These are phyloP conservation scores for Raphidocelis subcapitata DNA, from an alignment of 139 green algal species.

Conservation along the genomic window DNA sequence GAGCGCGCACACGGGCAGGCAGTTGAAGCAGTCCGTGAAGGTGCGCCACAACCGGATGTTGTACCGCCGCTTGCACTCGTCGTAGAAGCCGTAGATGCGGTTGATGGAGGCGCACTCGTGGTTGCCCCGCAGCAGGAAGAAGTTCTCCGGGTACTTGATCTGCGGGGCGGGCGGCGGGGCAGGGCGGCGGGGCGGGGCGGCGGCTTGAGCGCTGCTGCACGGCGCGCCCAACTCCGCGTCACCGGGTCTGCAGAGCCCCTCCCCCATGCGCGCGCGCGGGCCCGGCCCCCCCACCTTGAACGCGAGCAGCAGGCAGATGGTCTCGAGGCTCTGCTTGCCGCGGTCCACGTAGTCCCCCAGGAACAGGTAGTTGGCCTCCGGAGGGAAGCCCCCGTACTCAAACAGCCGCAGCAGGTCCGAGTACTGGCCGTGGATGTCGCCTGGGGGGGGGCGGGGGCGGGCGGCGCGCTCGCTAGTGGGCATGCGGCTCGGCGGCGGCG, in stretches of 20 bases:
- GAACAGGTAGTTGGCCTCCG: constrained; percentile 99
- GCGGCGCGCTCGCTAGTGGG: no score
- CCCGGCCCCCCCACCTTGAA: constrained; percentile 99
- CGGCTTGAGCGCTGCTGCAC: background rate
- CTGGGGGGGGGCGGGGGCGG: constrained; percentile 37
- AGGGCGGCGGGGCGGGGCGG: background rate
- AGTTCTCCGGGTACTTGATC: constrained; percentile 99
- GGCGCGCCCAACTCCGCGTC: background rate
- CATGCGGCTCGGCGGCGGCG: background rate
- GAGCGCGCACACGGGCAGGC: constrained; percentile 94
- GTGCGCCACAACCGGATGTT: constrained; percentile 99
- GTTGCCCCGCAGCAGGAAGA: constrained; percentile 98
- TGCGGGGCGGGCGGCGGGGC: constrained; percentile 27
- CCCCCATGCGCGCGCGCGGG: no score
- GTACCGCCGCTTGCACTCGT: constrained; percentile 99
- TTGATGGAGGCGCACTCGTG: constrained; percentile 99
- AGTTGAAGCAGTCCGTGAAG: constrained; percentile 99
- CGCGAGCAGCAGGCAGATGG: constrained; percentile 97
- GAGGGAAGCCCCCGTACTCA: constrained; percentile 98
- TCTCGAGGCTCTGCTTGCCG: constrained; percentile 98
- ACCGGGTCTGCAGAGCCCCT: no score
- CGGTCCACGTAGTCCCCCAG: constrained; percentile 99
- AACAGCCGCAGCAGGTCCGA: constrained; percentile 97
- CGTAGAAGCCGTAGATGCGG: constrained; percentile 99
- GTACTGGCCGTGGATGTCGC: constrained; percentile 99